phyloP scores from a whole-genome alignment of 2,329 filamentous ascomycete species.

The Alternaria ethzedia region DNA sequence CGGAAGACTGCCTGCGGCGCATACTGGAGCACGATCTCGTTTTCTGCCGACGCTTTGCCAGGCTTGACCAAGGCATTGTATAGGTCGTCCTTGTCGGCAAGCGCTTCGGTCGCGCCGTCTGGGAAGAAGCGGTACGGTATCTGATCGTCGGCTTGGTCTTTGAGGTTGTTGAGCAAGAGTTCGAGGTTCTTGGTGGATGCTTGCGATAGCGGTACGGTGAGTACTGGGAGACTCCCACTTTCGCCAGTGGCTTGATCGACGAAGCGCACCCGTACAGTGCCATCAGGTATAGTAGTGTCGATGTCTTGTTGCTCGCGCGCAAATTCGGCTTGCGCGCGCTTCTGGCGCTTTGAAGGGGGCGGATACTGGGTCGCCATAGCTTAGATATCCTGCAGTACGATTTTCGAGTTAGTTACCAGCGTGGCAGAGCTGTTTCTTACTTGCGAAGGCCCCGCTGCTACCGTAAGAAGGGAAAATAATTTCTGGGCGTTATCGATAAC shows the following conservation, averaged over 20 bases:
- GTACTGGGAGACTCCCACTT: slow-evolving; percentile 71
- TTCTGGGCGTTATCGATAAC: slow-evolving; percentile 34
- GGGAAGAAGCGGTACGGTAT: slow-evolving; percentile 72
- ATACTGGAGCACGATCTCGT: slow-evolving; percentile 67
- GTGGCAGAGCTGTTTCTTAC: neutral
- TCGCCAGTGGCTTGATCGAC: slow-evolving; percentile 76
- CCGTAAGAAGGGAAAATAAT: slow-evolving; percentile 19
- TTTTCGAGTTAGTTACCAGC: neutral
- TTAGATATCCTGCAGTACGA: neutral
- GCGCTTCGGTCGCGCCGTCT: slow-evolving; percentile 50
- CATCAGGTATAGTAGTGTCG: slow-evolving; percentile 67
- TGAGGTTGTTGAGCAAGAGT: slow-evolving; percentile 80
- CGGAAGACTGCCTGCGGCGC: slow-evolving; percentile 91
- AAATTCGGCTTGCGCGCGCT: slow-evolving; percentile 74
- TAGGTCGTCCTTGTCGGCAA: slow-evolving; percentile 55
- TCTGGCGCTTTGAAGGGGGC: slow-evolving; percentile 88
- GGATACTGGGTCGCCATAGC: slow-evolving; percentile 80
- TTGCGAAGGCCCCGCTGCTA: neutral
- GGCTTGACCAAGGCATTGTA: slow-evolving; percentile 49
- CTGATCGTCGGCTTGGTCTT: slow-evolving; percentile 69
- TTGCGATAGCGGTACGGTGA: slow-evolving; percentile 79
- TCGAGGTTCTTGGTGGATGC: slow-evolving; percentile 89
- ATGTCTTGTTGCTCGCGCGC: slow-evolving; percentile 79
- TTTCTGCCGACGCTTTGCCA: slow-evolving; percentile 62
- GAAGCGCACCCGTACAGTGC: slow-evolving; percentile 86